Evolutionary conservation across 148 eudicot genomes (phyloP).

Genomic region (Cornus controversa): DNA sequence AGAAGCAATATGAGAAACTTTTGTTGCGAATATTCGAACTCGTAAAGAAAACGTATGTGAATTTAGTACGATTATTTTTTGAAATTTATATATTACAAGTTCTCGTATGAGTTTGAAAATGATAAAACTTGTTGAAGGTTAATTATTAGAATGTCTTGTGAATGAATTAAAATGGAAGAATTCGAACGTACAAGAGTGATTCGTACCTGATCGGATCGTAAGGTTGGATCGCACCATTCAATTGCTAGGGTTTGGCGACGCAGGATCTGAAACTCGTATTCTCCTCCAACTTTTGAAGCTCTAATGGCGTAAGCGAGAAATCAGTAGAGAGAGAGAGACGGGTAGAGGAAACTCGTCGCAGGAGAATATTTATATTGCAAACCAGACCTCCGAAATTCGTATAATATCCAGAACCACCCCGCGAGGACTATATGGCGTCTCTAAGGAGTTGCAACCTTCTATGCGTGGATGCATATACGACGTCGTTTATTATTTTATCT

Average conservation of each 20-base stretch:
- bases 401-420: background rate
- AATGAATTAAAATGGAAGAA: too few species aligned
- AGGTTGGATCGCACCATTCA: background rate
- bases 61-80: background rate
- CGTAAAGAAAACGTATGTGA: background rate
- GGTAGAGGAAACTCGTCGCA: background rate
- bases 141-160: too few species aligned
- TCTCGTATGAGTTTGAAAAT: too few species aligned
- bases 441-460: too few species aligned
- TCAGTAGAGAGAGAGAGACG: background rate
- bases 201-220: background rate
- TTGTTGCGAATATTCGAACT: too few species aligned
- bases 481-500: too few species aligned
- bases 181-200: too few species aligned
- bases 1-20: background rate
- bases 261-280: background rate
- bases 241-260: background rate
- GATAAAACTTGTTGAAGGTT: too few species aligned
- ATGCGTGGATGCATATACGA: too few species aligned
- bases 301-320: background rate
- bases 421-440: background rate
- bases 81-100: too few species aligned
- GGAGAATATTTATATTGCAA: background rate
- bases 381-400: background rate
- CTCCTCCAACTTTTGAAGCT: background rate